Evolutionary conservation across 768 basidiomycete species (phyloP), one percentile per base, ranked within the genome.

Genomic region (Pleurotus djamor): DNA sequence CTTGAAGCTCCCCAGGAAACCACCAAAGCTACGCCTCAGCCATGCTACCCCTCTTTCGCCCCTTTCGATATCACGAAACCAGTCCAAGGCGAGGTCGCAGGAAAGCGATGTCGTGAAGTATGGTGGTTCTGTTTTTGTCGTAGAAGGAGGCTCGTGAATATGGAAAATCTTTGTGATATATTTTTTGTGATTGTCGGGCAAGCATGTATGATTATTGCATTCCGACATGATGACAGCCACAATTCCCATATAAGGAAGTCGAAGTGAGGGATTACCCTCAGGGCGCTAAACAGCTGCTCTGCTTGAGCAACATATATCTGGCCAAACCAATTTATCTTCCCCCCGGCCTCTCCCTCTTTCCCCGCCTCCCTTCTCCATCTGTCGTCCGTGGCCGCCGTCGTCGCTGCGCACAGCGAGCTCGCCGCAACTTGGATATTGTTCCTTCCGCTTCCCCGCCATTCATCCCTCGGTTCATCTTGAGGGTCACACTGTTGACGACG

Each of bases 401-500:
- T 52, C 37, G 12, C 51, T 52, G 51, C 32, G 44, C 21, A 16
- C 14, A 43, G 44, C 54, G 54, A 37, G 44, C 54, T 56, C 54
- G 21, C 21, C 21, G 21, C 21, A 28, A 28, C 21, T 28, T 28
- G 21, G 21, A 28, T 28, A 28, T 28, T 3, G 21, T 28, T 28
- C 21, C 21, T 28, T 28, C 21, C 21, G 21, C 21, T 28, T 28
- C 21, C 21, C 21, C 21, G 21, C 21, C 21, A 28, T 28, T 28
- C 21, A 28, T 28, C 21, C 21, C 21, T 28, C 21, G 21, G 21
- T 28, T 28, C 21, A 28, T 28, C 21, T 28, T 28, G 21, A 28
- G 21, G 21, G 21, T 28, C 21, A 63, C 60, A 35, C 60, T 61
- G 59, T 63, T 66, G 67, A 72, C 71, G 72, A 75, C 74, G 68